Base-by-base conservation (phyloP, 2,329 filamentous ascomycete genomes). In the Blastomyces silverae region DNA sequence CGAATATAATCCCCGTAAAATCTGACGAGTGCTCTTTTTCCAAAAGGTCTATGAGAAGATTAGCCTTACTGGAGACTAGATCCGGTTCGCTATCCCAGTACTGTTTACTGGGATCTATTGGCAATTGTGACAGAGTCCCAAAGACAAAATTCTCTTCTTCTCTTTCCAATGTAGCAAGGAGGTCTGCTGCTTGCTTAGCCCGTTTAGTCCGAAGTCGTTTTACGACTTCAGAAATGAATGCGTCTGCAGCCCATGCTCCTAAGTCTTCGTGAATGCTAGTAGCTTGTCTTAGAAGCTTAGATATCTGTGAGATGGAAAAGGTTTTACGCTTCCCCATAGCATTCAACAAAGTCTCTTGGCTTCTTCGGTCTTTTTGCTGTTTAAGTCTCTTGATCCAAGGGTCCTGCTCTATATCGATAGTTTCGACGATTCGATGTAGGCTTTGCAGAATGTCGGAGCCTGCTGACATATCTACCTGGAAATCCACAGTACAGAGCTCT, bases 181-280 rank as follows among this genome's bases (percentile, higher is more conserved):
- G 64, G 15, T 72, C 65, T 64, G 76, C 71, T 13, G 69, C 67
- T 28, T 70, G 67, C 6, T 52, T 6, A 60, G 39, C 66, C 22
- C 63, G 56, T 20, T 69, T 61, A 68, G 46, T 42, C n/a, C 67
- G 69, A 13, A 79, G 70, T 58, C 75, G 75, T 58, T 71, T 73
- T 11, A 85, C 76, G 3, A 82, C 81, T 48, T 78, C 78, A 62
- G 75, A 75, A 31, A 92, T 83, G 71, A 87, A 92, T 61, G 82
- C 83, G 60, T 92, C 87, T 0, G 83, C 83, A 0, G 88, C 88
- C 87, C 88, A 92, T 1, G 79, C 68, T 0, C 90, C 90, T 3
- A 92, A 79, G 57, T 89, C 82, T 2, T 72, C 69, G 28, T 79
- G 79, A 0, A 92, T 79, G 17, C 81, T 79, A 0, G 67, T 58